Evolutionary conservation across 495 filamentous ascomycete genomes (phyloP).

Genomic region (Choiromyces venosus): DNA sequence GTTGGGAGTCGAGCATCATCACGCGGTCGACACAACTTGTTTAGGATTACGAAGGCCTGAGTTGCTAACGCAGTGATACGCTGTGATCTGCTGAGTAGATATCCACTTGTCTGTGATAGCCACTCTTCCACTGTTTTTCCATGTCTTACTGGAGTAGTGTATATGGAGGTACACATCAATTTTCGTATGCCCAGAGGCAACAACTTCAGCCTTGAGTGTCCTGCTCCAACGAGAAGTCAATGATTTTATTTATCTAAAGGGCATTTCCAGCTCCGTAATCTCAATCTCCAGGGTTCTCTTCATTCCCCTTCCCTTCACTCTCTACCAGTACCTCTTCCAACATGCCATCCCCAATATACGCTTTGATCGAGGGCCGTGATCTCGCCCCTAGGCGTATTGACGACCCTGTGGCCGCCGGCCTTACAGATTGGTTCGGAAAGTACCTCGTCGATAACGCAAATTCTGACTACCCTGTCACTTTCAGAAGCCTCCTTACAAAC

Average conservation of each 20-base stretch:
- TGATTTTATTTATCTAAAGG: neutral
- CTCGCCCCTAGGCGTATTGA: conserved; percentile 5
- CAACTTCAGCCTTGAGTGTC: neutral
- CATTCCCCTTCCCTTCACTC: neutral
- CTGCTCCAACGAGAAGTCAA: neutral
- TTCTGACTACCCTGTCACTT: conserved; percentile 1
- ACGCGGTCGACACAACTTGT: neutral
- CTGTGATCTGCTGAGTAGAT: neutral
- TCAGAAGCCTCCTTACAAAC: neutral
- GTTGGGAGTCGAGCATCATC: neutral
- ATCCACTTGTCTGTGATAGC: neutral
- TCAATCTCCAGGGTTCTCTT: neutral
- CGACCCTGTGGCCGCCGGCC: conserved; percentile 11
- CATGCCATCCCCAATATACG: conserved; percentile 6
- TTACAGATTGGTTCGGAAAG: conserved; percentile 15
- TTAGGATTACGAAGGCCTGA: neutral
- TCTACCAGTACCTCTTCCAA: neutral
- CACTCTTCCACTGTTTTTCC: neutral
- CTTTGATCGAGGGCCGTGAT: conserved; percentile 10
- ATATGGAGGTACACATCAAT: neutral
- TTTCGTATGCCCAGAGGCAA: neutral
- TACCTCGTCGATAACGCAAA: conserved; percentile 7
- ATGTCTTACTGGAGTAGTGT: neutral
- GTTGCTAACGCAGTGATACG: neutral
- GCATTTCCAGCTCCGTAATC: neutral